Conservation (phyloP, 768 basidiomycete species). For the Boletus edulis region DNA sequence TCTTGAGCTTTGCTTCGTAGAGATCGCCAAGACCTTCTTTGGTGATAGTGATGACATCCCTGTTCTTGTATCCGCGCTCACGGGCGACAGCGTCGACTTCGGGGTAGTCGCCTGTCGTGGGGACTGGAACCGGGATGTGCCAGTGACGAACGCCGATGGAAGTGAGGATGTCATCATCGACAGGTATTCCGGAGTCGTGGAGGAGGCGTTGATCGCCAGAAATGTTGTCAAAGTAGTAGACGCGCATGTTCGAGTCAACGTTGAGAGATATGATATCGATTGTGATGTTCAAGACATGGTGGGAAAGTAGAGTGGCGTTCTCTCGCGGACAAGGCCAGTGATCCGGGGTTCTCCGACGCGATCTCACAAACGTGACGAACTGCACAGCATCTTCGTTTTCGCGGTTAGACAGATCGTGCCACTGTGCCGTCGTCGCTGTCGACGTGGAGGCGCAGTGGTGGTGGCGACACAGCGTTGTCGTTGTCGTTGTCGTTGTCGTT, state of each 20-base stretch:
- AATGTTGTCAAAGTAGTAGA: constrained; percentile 72
- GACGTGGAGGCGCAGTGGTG: too few relatives aligned
- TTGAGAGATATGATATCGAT: too few relatives aligned
- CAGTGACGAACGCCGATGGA: constrained; percentile 65
- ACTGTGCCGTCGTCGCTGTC: too few relatives aligned
- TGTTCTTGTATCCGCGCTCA: constrained; percentile 77
- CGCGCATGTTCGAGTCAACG: constrained; percentile 48
- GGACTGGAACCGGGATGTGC: constrained; percentile 57
- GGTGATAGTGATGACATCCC: constrained; percentile 76
- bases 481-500: too few relatives aligned
- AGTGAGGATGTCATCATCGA: constrained; percentile 47
- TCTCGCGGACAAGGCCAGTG: too few relatives aligned
- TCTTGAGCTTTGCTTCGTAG: constrained; percentile 81
- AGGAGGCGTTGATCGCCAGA: constrained; percentile 79
- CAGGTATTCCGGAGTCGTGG: constrained; percentile 68
- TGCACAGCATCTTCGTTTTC: too few relatives aligned
- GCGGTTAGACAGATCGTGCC: too few relatives aligned
- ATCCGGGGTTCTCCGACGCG: too few relatives aligned
- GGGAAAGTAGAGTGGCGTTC: too few relatives aligned
- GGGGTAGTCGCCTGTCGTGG: constrained; percentile 39
- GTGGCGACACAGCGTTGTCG: too few relatives aligned
- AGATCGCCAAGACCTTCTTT: constrained; percentile 76
- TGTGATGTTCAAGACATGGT: too few relatives aligned
- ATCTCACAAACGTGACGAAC: too few relatives aligned
- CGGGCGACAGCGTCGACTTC: constrained; percentile 59